A percentile compares a stretch with the other conserved stretches of the same genome.
phyloP scores from a whole-genome alignment of 2,329 filamentous ascomycete genomes.

The Lomentospora prolificans region DNA sequence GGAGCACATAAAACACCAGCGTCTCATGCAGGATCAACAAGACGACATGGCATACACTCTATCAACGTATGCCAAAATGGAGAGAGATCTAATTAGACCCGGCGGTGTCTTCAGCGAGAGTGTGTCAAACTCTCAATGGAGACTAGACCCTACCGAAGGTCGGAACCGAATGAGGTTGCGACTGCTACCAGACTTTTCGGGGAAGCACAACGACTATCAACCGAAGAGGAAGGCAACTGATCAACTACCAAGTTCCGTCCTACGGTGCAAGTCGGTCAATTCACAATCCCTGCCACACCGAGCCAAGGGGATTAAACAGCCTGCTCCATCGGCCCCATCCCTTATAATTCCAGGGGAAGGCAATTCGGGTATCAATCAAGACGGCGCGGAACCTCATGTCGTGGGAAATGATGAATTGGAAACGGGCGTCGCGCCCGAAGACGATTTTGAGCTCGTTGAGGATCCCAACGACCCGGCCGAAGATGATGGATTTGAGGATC shows the following conservation, averaged over 20 bases:
- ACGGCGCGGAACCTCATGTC: background rate
- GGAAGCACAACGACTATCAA: slow-evolving; percentile 64
- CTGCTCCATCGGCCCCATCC: slow-evolving; percentile 4
- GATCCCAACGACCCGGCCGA: slow-evolving; percentile 73
- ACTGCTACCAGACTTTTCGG: slow-evolving; percentile 66
- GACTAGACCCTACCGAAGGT: slow-evolving; percentile 89
- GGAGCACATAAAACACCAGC: slow-evolving; percentile 84
- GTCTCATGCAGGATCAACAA: slow-evolving; percentile 83
- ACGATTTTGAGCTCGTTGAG: slow-evolving; percentile 93
- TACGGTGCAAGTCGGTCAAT: slow-evolving; percentile 10
- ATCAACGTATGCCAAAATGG: slow-evolving; percentile 67
- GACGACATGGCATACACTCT: slow-evolving; percentile 75
- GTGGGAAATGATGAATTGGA: slow-evolving; percentile 16
- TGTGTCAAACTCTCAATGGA: slow-evolving; percentile 62
- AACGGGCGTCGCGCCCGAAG: slow-evolving; percentile 48
- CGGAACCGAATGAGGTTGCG: slow-evolving; percentile 90
- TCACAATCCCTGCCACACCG: background rate
- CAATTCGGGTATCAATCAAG: background rate
- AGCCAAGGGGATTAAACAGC: slow-evolving; percentile 11
- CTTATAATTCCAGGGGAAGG: background rate
- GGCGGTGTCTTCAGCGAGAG: slow-evolving; percentile 66
- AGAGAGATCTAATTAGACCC: slow-evolving; percentile 66
- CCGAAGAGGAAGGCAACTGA: slow-evolving; percentile 64
- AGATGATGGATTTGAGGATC: slow-evolving; percentile 77
- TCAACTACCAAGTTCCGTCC: slow-evolving; percentile 7